phyloP scores from a whole-genome alignment of 441 rosid species.

The Iberis amara region DNA sequence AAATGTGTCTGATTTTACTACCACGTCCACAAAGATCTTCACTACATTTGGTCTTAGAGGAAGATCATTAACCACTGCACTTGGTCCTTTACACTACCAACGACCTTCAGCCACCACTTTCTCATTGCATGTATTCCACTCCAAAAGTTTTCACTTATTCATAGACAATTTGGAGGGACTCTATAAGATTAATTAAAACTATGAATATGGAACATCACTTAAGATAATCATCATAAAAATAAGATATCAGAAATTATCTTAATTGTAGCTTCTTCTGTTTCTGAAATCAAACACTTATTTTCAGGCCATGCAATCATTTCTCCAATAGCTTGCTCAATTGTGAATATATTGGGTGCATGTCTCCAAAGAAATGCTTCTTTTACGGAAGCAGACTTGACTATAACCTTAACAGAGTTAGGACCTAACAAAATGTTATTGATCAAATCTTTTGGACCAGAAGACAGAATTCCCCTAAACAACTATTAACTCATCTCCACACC shows the following conservation, averaged over 20 bases:
- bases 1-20: not conserved
- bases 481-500: not conserved
- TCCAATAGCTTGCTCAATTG: not conserved
- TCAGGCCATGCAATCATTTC: constrained; percentile 8
- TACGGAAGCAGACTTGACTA: not conserved
- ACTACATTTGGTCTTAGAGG: not conserved
- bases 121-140: not conserved
- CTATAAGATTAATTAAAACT: no score
- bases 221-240: not conserved
- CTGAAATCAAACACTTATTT: not conserved
- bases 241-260: not conserved
- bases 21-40: not conserved
- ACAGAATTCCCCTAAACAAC: not conserved
- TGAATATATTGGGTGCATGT: not conserved
- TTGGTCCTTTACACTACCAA: not conserved
- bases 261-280: no score
- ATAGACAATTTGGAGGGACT: not conserved
- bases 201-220: no score
- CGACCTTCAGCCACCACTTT: constrained; percentile 2
- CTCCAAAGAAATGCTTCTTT: not conserved
- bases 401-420: not conserved
- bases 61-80: not conserved
- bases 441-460: not conserved
- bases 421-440: not conserved
- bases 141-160: not conserved